These are phyloP conservation scores for Cyberlindnera misumaiensis DNA, from an alignment of 805 yeast genomes.

Conservation along the genomic window DNA sequence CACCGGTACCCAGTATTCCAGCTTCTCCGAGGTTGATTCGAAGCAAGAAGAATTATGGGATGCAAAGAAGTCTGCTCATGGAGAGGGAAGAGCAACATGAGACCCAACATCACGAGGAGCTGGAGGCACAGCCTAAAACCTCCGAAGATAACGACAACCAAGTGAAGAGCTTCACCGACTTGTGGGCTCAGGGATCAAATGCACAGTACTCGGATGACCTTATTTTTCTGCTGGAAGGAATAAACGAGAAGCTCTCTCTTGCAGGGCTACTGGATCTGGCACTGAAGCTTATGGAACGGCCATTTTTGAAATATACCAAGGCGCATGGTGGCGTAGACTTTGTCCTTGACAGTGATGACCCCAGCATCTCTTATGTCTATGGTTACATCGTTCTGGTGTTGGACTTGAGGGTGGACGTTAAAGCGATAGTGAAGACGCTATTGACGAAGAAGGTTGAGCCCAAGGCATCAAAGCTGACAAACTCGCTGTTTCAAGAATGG, in stretches of 20 bases:
- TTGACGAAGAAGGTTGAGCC: not conserved
- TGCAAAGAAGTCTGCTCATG: constrained; percentile 20
- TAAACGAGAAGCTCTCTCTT: constrained; percentile 13
- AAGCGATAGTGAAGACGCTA: constrained; percentile 1
- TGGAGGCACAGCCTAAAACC: constrained; percentile 5
- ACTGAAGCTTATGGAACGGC: constrained; percentile 17
- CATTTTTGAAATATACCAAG: constrained; percentile 14
- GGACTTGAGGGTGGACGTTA: not conserved
- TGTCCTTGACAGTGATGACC: not conserved
- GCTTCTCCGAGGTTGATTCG: not conserved
- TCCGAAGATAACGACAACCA: too few relatives aligned
- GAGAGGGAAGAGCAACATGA: constrained; percentile 10
- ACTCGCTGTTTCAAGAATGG: constrained; percentile 8
- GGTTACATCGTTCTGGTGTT: constrained; percentile 9
- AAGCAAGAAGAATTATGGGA: constrained; percentile 23
- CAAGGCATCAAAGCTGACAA: constrained; percentile 4
- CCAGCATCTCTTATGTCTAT: constrained; percentile 6
- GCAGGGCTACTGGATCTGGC: constrained; percentile 23
- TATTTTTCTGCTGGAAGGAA: constrained; percentile 26
- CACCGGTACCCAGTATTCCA: too few relatives aligned
- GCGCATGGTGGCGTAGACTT: not conserved
- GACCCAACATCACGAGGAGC: constrained; percentile 5
- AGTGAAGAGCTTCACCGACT: constrained; percentile 22
- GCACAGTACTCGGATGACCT: constrained; percentile 29
- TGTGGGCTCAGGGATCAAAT: constrained; percentile 29